Evolutionary conservation across 352 stramenopile genomes (phyloP).

Genomic region (Phytophthora macrochlamydospora): DNA sequence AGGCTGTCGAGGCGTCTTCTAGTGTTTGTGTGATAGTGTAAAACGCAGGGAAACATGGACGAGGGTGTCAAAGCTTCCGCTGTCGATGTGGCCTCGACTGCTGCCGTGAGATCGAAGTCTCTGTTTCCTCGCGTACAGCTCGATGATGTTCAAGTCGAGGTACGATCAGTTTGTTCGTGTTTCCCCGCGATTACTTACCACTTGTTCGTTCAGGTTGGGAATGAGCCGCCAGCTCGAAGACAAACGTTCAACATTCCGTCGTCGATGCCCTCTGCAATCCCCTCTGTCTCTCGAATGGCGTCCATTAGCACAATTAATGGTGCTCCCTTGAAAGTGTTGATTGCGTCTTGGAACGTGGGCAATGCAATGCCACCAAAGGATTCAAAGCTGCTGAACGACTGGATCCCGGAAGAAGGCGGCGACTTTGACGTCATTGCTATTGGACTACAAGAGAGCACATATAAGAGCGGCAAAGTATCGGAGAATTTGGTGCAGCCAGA

Average conservation of each 20-base stretch:
- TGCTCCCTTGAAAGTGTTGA: conserved; percentile 52
- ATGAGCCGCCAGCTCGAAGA: conserved; percentile 10
- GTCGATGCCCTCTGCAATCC: neutral
- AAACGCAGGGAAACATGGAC: conserved; percentile 21
- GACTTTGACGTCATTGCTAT: conserved; percentile 87
- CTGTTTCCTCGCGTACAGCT: conserved; percentile 16
- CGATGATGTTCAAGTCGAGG: conserved; percentile 30
- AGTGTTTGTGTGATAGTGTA: neutral
- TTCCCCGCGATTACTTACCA: too few species aligned
- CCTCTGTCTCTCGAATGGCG: conserved; percentile 9
- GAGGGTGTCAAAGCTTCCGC: conserved; percentile 5
- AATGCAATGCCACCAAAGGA: conserved; percentile 82
- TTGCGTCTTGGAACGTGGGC: conserved; percentile 86
- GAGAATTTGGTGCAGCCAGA: conserved; percentile 31
- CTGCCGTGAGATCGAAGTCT: conserved; percentile 12
- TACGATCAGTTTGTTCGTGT: neutral
- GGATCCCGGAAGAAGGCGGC: conserved; percentile 79
- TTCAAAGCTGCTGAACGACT: conserved; percentile 52
- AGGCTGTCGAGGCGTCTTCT: conserved; percentile 5
- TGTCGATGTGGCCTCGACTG: neutral
- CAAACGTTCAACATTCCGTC: conserved; percentile 15
- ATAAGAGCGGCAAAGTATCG: conserved; percentile 55
- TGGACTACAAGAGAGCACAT: conserved; percentile 84
- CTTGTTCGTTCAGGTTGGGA: conserved; percentile 15
- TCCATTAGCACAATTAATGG: conserved; percentile 16